Base-by-base conservation (phyloP, 1,284 basidiomycete species). In the Cryptococcus depauperatus region DNA sequence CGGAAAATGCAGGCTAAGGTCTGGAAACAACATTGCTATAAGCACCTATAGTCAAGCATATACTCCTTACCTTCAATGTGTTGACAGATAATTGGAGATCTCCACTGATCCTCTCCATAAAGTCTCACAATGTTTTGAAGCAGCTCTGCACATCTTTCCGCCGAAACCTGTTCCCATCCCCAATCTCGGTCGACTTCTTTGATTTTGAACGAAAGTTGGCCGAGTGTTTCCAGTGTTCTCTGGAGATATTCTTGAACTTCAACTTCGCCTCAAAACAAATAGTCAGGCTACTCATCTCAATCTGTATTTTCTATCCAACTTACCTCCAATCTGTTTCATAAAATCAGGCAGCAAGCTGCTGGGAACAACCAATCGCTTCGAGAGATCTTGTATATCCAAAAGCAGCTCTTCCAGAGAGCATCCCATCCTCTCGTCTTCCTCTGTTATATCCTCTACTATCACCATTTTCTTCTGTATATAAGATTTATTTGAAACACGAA, bases 391-490 rank as follows among this genome's bases (percentile, higher is more conserved):
- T 3, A 65, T 43, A 1, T 43, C 39, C 0, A 9, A 3, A 14
- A 48, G 35, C 7, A 61, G 47, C 41, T 59, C 57, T 14, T 9
- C 27, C 8, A 51, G 29, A n/a, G 29, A 30, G 29, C 44, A 35
- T 41, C 52, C 0, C 21, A 41, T 30, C 13, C 42, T 16, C 16
- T 25, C 46, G 16, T n/a, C 16, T 6, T 50, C 50, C 13, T 57
- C 58, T 16, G 52, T 33, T 11, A 64, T 46, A 27, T 63, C 61
- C 32, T 68, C 61, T 23, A 63, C 56, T 35, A 62, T 57, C 5
- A 57, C 58, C 63, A 65, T 67, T 22, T 4, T 54, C 38, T 7
- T n/a, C 3, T 18, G 5, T 28, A 39, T 21, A 40, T 40, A 39
- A 26, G 29, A 14, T 18, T 30, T 26, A 13, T 5, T 28, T 3